These are phyloP conservation scores for Jackrogersella multiformis DNA, from an alignment of 495 filamentous ascomycete species.

Conservation along the genomic window DNA sequence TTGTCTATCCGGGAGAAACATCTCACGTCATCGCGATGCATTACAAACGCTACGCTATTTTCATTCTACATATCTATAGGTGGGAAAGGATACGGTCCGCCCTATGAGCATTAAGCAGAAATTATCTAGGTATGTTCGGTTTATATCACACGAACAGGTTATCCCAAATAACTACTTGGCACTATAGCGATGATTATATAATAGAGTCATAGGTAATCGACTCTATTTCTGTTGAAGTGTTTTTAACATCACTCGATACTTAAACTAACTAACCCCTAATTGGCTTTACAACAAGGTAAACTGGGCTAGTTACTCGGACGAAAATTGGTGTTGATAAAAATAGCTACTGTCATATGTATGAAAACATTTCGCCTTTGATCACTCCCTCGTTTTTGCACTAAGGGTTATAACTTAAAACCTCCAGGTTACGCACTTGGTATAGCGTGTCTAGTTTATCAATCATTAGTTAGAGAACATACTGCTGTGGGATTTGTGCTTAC, in stretches of 20 bases:
- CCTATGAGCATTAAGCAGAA: too few relatives aligned
- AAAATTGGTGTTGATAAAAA: too few relatives aligned
- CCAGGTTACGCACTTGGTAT: slow-evolving; percentile 53
- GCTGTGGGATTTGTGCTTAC: slow-evolving; percentile 42
- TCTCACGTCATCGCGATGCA: too few relatives aligned
- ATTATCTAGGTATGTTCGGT: too few relatives aligned
- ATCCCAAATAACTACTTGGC: too few relatives aligned
- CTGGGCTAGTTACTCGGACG: not conserved
- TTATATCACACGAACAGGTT: not conserved
- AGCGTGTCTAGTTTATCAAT: slow-evolving; percentile 46
- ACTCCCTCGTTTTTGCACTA: slow-evolving; percentile 8
- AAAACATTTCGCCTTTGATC: not conserved
- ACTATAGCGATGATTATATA: too few relatives aligned
- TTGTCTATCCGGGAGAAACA: too few relatives aligned
- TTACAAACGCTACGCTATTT: too few relatives aligned
- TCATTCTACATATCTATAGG: too few relatives aligned
- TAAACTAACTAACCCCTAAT: not conserved
- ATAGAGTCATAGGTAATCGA: too few relatives aligned
- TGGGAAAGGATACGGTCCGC: too few relatives aligned
- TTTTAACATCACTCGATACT: not conserved
- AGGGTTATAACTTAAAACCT: slow-evolving; percentile 52
- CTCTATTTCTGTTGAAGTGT: not conserved
- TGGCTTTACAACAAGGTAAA: not conserved
- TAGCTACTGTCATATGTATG: not conserved
- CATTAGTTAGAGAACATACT: not conserved